These are phyloP conservation scores for Pestalotiopsis sp. DNA, from an alignment of 2,329 filamentous ascomycete genomes.

Conservation along the genomic window DNA sequence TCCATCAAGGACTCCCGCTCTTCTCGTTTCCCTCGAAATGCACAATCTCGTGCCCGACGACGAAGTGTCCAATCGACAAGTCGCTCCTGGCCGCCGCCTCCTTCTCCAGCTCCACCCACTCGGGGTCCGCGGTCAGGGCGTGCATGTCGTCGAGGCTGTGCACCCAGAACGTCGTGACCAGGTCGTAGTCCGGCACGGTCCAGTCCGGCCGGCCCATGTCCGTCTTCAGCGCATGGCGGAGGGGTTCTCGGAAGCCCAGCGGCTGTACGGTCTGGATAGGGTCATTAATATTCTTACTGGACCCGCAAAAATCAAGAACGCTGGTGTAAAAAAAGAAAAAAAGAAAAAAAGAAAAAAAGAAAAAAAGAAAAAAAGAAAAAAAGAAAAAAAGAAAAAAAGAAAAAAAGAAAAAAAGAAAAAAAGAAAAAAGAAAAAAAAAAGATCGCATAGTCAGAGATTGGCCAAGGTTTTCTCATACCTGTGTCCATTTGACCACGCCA, in stretches of 20 bases:
- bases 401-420: too few species aligned
- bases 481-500: constrained; percentile 9
- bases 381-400: too few species aligned
- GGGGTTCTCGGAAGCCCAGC: constrained; percentile 9
- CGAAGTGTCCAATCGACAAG: constrained; percentile 10
- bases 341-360: background rate
- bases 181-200: constrained; percentile 15
- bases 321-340: too few species aligned
- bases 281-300: too few species aligned
- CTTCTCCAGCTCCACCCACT: constrained; percentile 15
- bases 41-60: constrained; percentile 13
- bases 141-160: constrained; percentile 1
- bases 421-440: background rate
- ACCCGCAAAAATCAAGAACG: too few species aligned
- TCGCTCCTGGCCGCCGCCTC: constrained; percentile 4
- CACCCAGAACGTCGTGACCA: constrained; percentile 8
- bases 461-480: background rate
- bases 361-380: background rate
- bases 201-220: constrained; percentile 13
- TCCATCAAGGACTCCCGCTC: constrained; percentile 12
- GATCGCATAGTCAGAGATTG: too few species aligned
- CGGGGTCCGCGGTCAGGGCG: constrained; percentile 2
- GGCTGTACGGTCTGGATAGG: constrained; percentile 9
- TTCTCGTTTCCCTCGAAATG: constrained; percentile 23
- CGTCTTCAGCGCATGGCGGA: constrained; percentile 2